Percentiles rank a stretch among this genome's conserved stretches.
phyloP scores from a whole-genome alignment of 306 rosid species.

The Pachyrhizus erosus region DNA sequence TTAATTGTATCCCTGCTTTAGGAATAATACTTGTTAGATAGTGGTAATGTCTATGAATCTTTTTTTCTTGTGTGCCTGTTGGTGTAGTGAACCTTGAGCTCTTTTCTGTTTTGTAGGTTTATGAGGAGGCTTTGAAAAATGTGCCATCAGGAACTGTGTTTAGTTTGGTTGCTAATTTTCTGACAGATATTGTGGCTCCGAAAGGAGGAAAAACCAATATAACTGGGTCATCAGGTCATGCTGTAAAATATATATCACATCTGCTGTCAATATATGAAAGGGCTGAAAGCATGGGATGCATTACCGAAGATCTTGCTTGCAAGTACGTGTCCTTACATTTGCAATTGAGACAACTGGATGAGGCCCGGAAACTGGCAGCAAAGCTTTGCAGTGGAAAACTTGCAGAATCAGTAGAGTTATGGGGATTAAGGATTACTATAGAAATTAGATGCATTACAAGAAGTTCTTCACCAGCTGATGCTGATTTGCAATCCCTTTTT shows the following conservation, averaged over 20 bases:
- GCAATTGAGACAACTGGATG: constrained; percentile 69
- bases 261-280: constrained; percentile 70
- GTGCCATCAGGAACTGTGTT: constrained; percentile 65
- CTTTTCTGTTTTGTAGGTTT: constrained; percentile 61
- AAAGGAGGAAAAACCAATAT: constrained; percentile 50
- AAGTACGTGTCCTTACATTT: constrained; percentile 65
- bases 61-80: constrained; percentile 9
- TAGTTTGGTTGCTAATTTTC: constrained; percentile 62
- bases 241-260: constrained; percentile 44
- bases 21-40: constrained; percentile 17
- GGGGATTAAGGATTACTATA: constrained; percentile 64
- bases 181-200: constrained; percentile 53
- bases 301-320: constrained; percentile 74
- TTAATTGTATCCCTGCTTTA: neutral
- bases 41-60: neutral
- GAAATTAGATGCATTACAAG: constrained; percentile 59
- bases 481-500: constrained; percentile 71
- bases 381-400: constrained; percentile 66
- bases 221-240: constrained; percentile 38
- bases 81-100: constrained; percentile 28
- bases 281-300: constrained; percentile 71
- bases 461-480: constrained; percentile 59
- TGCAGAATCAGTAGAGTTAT: constrained; percentile 62
- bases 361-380: constrained; percentile 70
- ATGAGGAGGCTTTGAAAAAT: constrained; percentile 77